Evolutionary conservation across 2,329 filamentous ascomycete species (phyloP), one percentile per base, ranked within the genome.

Genomic region (Neonectria punicea): DNA sequence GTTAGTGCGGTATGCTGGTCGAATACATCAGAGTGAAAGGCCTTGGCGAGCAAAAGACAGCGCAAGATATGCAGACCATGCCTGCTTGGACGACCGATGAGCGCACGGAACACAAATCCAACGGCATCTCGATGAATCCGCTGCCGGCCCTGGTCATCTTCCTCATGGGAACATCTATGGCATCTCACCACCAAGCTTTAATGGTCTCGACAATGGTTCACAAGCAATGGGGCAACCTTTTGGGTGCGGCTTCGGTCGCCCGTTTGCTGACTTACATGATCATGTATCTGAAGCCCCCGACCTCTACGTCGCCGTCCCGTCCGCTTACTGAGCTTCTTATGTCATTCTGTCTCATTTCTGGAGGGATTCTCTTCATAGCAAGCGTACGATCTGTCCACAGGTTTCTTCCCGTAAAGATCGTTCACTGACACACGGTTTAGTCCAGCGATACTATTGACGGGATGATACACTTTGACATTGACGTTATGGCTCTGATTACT

Each of bases 131-230:
- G 1, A 85, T 95, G 77, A 98, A 98, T 78, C 94, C 94, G 1
- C 87, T 98, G 71, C 95, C 95, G 0, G 92, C 90, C 0, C 84
- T 98, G 5, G 88, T 97, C 53, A 94, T 98, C 71, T 83, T 97
- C 59, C 84, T 97, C 1, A 84, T 97, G 2, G 95, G 95, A 36
- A 87, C 93, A 76, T 95, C 97, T 92, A 98, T 98, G 94, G 91
- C 91, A 74, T 93, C 92, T 25, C 95, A 98, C 79, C 92, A 94
- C 66, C 94, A 97, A 77, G 78, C 84, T 22, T 92, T 89, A 64
- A 93, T 93, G 90, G 86, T 93, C 46, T 94, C 93, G 10, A 92
- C 89, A 69, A 97, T 95, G 92, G 87, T 98, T 51, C 95, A 98
- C 81, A 90, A 90, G 76, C 94, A 97, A 79, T 98, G 94, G 94